Percentiles rank a stretch among this genome's conserved stretches.
phyloP scores from a whole-genome alignment of 2,329 filamentous ascomycete species.

The Trichoderma oligosporum region DNA sequence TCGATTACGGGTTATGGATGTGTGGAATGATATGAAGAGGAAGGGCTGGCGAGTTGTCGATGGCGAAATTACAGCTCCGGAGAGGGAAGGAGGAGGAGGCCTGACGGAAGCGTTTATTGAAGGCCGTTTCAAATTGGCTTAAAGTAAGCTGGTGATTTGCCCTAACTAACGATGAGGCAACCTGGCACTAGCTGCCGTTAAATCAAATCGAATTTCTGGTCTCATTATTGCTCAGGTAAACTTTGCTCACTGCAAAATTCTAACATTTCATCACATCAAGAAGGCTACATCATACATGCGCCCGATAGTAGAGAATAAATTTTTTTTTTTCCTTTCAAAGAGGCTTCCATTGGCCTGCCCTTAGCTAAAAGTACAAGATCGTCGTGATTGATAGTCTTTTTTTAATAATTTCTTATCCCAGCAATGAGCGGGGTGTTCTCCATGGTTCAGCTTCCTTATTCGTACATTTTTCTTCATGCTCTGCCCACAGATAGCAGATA shows the following conservation, averaged over 20 bases:
- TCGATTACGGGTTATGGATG: constrained; percentile 62
- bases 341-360: constrained; percentile 20
- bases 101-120: constrained; percentile 41
- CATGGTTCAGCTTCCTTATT: constrained; percentile 24
- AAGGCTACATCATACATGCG: not conserved
- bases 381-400: constrained; percentile 22
- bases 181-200: not conserved
- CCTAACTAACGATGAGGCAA: not conserved
- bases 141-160: not conserved
- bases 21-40: constrained; percentile 64
- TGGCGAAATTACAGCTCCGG: constrained; percentile 44
- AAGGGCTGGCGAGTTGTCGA: constrained; percentile 63
- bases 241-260: not conserved
- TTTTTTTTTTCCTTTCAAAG: not conserved
- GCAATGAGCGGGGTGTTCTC: constrained; percentile 36
- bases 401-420: constrained; percentile 26
- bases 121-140: constrained; percentile 17
- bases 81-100: constrained; percentile 24
- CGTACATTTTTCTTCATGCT: constrained; percentile 29
- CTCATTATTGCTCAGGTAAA: not conserved
- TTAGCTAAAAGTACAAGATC: constrained; percentile 37
- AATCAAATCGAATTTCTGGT: not conserved
- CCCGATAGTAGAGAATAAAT: not conserved
- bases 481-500: constrained; percentile 52
- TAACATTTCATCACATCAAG: not conserved